These are phyloP conservation scores for Eutrema heterophyllum DNA, from an alignment of 345 rosid genomes.

Conservation along the genomic window DNA sequence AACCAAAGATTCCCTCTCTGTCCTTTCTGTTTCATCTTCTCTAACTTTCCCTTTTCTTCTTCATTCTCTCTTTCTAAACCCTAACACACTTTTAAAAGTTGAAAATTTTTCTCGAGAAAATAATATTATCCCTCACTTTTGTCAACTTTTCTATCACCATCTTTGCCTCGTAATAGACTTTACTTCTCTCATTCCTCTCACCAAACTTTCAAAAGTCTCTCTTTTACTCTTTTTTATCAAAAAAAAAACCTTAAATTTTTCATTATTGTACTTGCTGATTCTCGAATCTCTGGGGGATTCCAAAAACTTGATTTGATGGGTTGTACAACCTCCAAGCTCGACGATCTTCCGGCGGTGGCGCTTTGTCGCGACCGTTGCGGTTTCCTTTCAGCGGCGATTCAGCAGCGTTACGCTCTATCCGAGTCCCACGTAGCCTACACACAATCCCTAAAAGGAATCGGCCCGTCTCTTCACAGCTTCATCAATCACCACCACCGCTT, in stretches of 20 bases:
- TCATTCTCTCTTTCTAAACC: background rate
- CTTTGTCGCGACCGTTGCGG: constrained; percentile 75
- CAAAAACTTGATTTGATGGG: constrained; percentile 46
- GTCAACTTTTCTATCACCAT: constrained; percentile 8
- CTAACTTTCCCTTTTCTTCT: background rate
- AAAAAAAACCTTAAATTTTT: background rate
- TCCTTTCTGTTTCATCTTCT: background rate
- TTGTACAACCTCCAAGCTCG: constrained; percentile 75
- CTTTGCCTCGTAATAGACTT: background rate
- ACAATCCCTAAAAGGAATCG: constrained; percentile 44
- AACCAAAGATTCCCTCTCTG: constrained; percentile 33
- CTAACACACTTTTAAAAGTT: background rate
- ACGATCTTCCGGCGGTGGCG: constrained; percentile 88
- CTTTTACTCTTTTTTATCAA: background rate
- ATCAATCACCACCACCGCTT: constrained; percentile 37
- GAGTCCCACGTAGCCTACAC: constrained; percentile 69
- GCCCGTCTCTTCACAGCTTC: constrained; percentile 48
- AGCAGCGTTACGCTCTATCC: constrained; percentile 63
- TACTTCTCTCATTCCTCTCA: background rate
- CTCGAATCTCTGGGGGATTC: constrained; percentile 2
- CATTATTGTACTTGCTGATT: background rate
- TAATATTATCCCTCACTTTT: background rate
- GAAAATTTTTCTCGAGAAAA: constrained; percentile 8
- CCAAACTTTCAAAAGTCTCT: constrained; percentile 14
- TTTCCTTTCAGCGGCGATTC: constrained; percentile 63